Conservation (phyloP, 208 protist species). For the Leishmania turanica region DNA sequence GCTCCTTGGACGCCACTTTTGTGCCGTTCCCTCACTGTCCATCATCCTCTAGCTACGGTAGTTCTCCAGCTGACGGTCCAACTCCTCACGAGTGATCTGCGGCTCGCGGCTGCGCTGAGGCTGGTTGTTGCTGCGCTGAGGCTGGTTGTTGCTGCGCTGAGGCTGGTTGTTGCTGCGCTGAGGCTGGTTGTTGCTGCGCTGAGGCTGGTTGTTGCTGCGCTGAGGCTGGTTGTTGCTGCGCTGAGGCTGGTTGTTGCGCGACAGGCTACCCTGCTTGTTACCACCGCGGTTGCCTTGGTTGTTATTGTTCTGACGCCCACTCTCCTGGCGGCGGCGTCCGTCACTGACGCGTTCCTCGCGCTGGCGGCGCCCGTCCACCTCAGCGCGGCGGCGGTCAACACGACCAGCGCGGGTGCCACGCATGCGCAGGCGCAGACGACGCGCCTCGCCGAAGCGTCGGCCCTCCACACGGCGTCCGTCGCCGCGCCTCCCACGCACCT, state of each 20-base stretch:
- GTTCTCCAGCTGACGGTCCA: slow-evolving; percentile 83
- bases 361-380: slow-evolving; percentile 27
- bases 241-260: slow-evolving; percentile 5
- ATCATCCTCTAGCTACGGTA: slow-evolving; percentile 58
- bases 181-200: too few species aligned
- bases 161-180: too few species aligned
- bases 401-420: slow-evolving; percentile 23
- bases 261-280: slow-evolving; percentile 3
- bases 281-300: slow-evolving; percentile 6
- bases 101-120: slow-evolving; percentile 31
- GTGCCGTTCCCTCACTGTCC: background rate
- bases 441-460: slow-evolving; percentile 11
- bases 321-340: slow-evolving; percentile 7
- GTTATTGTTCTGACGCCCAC: slow-evolving; percentile 12
- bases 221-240: slow-evolving; percentile 10
- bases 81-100: slow-evolving; percentile 49
- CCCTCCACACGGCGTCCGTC: background rate
- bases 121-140: slow-evolving; percentile 7
- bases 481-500: slow-evolving; percentile 24
- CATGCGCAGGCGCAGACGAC: slow-evolving; percentile 11
- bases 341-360: slow-evolving; percentile 2
- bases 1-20: background rate
- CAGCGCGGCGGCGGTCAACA: slow-evolving; percentile 9
- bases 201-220: slow-evolving; percentile 14
- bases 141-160: background rate